Evolutionary conservation across 306 rosid species (phyloP).

Genomic region (Lupinus albus): DNA sequence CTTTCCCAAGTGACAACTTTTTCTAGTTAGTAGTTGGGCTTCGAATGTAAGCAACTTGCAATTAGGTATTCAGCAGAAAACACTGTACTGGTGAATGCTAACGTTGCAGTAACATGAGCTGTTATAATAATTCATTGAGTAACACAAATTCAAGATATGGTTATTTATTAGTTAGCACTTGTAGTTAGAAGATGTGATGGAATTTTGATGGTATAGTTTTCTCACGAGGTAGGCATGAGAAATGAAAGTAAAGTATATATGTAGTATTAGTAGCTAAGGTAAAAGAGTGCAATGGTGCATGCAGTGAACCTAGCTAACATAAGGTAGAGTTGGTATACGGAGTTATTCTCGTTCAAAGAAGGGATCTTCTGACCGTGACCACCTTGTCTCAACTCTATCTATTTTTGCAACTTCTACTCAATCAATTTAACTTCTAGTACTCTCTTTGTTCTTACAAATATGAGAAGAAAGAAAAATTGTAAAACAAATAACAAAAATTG

Average conservation of each 20-base stretch:
- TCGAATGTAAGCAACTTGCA: slow-evolving; percentile 27
- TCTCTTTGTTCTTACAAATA: too few relatives aligned
- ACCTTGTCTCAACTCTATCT: slow-evolving; percentile 27
- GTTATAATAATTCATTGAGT: background rate
- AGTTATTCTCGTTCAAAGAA: slow-evolving; percentile 35
- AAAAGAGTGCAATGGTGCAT: slow-evolving; percentile 1
- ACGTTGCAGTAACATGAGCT: background rate
- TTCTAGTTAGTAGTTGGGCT: slow-evolving; percentile 34
- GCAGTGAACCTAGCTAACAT: slow-evolving; percentile 23
- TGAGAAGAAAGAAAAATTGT: too few relatives aligned
- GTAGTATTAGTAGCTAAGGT: background rate
- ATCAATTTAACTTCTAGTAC: background rate
- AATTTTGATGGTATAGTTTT: slow-evolving; percentile 28
- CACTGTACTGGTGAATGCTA: background rate
- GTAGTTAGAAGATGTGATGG: slow-evolving; percentile 36
- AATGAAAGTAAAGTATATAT: slow-evolving; percentile 17
- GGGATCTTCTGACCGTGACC: slow-evolving; percentile 37
- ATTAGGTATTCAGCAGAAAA: slow-evolving; percentile 18
- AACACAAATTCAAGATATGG: background rate
- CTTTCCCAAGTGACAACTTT: background rate
- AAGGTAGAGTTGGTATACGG: slow-evolving; percentile 23
- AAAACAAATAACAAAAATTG: too few relatives aligned
- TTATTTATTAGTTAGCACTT: slow-evolving; percentile 22
- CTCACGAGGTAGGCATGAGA: slow-evolving; percentile 49
- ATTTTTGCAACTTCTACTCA: slow-evolving; percentile 20